A percentile compares a stretch with the other conserved stretches of the same genome.
phyloP scores from a whole-genome alignment of 176 grass and related monocot species.

The Elaeis guineensis region DNA sequence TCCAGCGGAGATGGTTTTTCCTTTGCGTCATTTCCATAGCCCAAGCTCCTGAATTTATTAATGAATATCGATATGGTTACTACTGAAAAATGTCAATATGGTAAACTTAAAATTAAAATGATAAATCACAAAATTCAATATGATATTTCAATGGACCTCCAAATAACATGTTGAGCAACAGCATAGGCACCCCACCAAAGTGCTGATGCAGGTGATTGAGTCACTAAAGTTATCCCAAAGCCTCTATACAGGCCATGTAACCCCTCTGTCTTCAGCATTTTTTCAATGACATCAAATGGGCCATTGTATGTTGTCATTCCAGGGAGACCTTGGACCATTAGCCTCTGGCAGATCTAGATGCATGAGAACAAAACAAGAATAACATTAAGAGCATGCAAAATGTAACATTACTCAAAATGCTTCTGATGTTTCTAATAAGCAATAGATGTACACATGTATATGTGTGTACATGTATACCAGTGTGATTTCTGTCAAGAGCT shows the following conservation, averaged over 20 bases:
- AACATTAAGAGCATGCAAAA: conserved; percentile 1
- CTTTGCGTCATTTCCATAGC: conserved; percentile 51
- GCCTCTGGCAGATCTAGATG: conserved; percentile 71
- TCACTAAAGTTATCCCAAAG: conserved; percentile 81
- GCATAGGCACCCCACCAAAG: conserved; percentile 97
- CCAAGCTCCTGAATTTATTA: conserved; percentile 54
- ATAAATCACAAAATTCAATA: too few species aligned
- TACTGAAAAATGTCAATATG: too few species aligned
- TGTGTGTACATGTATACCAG: too few species aligned
- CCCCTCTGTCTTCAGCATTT: conserved; percentile 66
- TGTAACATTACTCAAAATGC: background rate
- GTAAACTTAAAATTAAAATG: too few species aligned
- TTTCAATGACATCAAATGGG: conserved; percentile 62
- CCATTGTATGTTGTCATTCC: conserved; percentile 68
- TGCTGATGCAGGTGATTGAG: conserved; percentile 86
- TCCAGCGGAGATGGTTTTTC: conserved; percentile 73
- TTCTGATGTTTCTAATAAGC: background rate
- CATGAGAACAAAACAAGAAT: background rate
- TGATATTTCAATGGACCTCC: conserved; percentile 35
- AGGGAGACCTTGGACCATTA: conserved; percentile 92
- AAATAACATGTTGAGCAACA: conserved; percentile 82
- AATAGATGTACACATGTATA: background rate
- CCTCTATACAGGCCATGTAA: conserved; percentile 78
- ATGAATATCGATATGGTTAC: too few species aligned
- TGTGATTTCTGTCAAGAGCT: too few species aligned